Evolutionary conservation across 495 filamentous ascomycete species (phyloP).

Genomic region (Eremomyces bilateralis): DNA sequence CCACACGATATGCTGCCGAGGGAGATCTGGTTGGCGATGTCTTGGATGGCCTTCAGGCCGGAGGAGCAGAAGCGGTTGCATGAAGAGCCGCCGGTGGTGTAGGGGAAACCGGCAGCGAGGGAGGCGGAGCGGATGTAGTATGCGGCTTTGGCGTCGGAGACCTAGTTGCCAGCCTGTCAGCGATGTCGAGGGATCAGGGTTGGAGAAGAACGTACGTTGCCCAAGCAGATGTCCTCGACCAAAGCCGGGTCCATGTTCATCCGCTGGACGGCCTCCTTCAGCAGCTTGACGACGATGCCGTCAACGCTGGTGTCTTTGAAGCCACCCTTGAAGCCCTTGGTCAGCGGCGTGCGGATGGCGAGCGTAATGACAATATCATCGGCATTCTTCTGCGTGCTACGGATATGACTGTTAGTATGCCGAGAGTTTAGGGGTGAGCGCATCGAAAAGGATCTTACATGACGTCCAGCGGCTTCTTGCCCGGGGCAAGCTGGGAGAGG

Average conservation of each 20-base stretch:
- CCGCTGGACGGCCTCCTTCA: slow-evolving; percentile 52
- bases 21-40: slow-evolving; percentile 77
- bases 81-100: slow-evolving; percentile 57
- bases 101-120: slow-evolving; percentile 83
- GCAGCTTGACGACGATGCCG: slow-evolving; percentile 53
- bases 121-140: slow-evolving; percentile 78
- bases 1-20: slow-evolving; percentile 67
- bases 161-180: slow-evolving; percentile 27
- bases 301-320: slow-evolving; percentile 93
- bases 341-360: slow-evolving; percentile 66
- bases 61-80: slow-evolving; percentile 96
- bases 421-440: background rate
- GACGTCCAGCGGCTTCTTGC: slow-evolving; percentile 37
- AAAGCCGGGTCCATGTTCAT: slow-evolving; percentile 62
- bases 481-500: slow-evolving; percentile 56
- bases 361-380: slow-evolving; percentile 94
- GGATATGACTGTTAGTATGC: slow-evolving; percentile 4
- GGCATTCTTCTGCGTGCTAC: slow-evolving; percentile 74
- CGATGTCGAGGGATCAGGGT: background rate
- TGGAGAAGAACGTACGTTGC: slow-evolving; percentile 41
- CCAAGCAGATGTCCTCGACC: slow-evolving; percentile 80
- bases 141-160: slow-evolving; percentile 65
- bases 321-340: slow-evolving; percentile 64
- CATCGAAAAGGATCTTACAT: slow-evolving; percentile 37
- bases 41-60: slow-evolving; percentile 81